phyloP scores from a whole-genome alignment of 306 rosid genomes.

The Castanea mollissima region DNA sequence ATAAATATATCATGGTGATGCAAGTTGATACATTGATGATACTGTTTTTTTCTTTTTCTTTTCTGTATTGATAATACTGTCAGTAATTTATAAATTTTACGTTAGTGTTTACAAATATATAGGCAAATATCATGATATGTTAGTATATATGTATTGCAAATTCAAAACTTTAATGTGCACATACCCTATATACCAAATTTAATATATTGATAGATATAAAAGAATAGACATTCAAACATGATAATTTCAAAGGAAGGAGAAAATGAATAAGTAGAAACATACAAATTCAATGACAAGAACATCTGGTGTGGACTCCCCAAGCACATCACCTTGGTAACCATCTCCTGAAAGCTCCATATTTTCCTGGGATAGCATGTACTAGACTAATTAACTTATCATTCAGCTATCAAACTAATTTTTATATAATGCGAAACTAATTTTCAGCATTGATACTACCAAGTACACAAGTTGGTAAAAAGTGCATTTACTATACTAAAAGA shows the following conservation, averaged over 20 bases:
- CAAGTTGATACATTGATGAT: no score
- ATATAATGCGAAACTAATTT: not conserved
- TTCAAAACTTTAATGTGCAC: not conserved
- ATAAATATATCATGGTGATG: not conserved
- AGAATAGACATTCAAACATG: slow-evolving; percentile 8
- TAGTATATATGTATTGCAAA: not conserved
- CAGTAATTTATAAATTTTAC: not conserved
- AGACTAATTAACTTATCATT: slow-evolving; percentile 23
- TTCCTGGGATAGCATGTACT: slow-evolving; percentile 53
- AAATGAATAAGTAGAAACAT: slow-evolving; percentile 24
- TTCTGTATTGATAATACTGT: not conserved
- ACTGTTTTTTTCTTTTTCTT: no score
- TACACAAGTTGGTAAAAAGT: not conserved
- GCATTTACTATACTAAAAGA: not conserved
- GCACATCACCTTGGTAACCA: slow-evolving; percentile 78
- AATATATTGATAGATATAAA: not conserved
- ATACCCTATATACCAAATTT: not conserved
- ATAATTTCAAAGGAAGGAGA: slow-evolving; percentile 5
- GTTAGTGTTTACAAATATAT: not conserved
- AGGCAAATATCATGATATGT: not conserved
- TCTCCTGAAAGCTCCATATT: slow-evolving; percentile 71
- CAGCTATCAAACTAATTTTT: not conserved
- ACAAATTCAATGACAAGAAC: slow-evolving; percentile 86
- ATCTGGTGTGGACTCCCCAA: slow-evolving; percentile 96
- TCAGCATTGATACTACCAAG: not conserved